Percentiles rank a stretch among this genome's conserved stretches.
Conservation (phyloP, 129 eudicot species). For the Arctium minus region DNA sequence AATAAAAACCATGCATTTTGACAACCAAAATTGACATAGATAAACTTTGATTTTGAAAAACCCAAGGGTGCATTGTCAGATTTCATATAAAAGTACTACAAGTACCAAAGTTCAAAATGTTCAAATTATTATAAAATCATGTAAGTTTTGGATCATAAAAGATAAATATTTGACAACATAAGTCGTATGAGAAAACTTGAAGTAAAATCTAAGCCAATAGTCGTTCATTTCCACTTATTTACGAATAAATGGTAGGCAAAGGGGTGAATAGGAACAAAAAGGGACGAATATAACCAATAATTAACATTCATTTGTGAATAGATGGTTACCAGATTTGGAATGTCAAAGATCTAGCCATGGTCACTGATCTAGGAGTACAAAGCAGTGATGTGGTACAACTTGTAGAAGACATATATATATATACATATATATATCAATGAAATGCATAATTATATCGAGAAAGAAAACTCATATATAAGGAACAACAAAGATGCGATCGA, state of each 20-base stretch:
- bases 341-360: conserved; percentile 94
- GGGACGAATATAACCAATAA: background rate
- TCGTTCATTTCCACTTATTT: background rate
- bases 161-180: background rate
- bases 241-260: background rate
- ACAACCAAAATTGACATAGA: background rate
- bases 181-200: background rate
- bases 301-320: conserved; percentile 11
- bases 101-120: background rate
- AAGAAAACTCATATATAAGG: conserved; percentile 57
- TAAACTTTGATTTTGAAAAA: background rate
- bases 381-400: conserved; percentile 71
- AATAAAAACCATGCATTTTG: background rate
- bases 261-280: background rate
- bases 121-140: too few species aligned
- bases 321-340: conserved; percentile 84
- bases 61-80: background rate
- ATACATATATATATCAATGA: conserved; percentile 50
- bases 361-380: conserved; percentile 60
- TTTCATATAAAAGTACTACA: background rate
- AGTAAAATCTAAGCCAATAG: background rate
- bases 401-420: conserved; percentile 81
- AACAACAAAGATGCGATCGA: conserved; percentile 71
- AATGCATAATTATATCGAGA: conserved; percentile 57
- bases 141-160: too few species aligned